Conservation (phyloP, 176 grass and related monocot genomes). For the Coix lacrymajobi region DNA sequence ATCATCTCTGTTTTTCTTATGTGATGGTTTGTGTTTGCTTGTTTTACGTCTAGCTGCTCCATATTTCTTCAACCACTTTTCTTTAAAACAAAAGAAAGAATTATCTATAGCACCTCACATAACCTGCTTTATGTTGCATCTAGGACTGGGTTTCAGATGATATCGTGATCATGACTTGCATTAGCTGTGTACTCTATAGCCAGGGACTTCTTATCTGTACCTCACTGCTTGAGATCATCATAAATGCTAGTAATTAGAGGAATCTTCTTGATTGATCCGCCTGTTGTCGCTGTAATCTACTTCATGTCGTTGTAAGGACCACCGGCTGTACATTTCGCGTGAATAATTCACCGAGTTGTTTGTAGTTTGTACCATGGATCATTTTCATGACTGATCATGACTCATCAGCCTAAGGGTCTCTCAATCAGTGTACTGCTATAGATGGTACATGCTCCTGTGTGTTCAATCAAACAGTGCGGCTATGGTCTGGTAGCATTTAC, state of each 20-base stretch:
- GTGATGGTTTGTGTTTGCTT: background rate
- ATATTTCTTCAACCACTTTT: background rate
- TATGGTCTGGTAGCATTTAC: background rate
- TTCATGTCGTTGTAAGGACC: background rate
- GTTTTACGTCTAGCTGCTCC: background rate
- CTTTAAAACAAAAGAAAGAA: background rate
- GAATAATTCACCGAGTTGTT: background rate
- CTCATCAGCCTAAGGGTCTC: background rate
- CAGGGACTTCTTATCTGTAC: background rate
- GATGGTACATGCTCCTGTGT: background rate
- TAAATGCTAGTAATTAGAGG: background rate
- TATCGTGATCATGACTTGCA: background rate
- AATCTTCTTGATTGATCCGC: background rate
- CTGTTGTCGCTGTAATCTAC: background rate
- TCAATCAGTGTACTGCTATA: background rate
- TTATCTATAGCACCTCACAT: background rate
- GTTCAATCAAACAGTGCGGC: background rate
- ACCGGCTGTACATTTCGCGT: background rate
- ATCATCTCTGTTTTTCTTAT: background rate
- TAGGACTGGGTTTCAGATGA: background rate
- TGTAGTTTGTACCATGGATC: background rate
- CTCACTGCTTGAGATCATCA: background rate
- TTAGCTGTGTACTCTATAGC: background rate
- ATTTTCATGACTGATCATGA: background rate
- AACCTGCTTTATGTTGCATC: constrained; percentile 7